Base-by-base conservation (phyloP, 345 rosid genomes). In the Rubroshorea leprosula region DNA sequence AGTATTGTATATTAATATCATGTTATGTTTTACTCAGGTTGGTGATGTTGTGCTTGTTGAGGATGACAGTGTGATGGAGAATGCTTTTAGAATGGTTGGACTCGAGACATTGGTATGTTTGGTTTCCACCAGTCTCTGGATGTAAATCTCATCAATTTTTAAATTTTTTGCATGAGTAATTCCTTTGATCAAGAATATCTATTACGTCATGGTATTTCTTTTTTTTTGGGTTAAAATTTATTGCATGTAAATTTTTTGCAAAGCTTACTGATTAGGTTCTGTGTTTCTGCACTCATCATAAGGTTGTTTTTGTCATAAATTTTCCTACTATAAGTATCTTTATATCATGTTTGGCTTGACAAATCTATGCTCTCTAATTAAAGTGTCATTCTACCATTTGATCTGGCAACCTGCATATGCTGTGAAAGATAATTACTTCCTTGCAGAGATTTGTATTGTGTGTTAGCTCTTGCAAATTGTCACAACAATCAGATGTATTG, bases 21-120 rank as follows among this genome's bases (percentile, higher is more conserved):
- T 12, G 20, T 26, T 46, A 1, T 14, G 13, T 0, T 22, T 24
- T 39, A 39, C 61, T 66, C 74, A 88, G 96, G 87, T 92, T 31
- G 98, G 95, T 68, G 95, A 86, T 76, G 90, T 92, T 31, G 78
- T 88, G 59, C 93, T 92, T 58, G 87, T 92, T 29, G 66, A 81
- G 69, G 74, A 83, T 61, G 93, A 86, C 62, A 65, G 57, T 56
- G 87, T 81, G 17, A 46, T 74, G 70, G 95, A 84, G 48, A 76
- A 55, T 71, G 87, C 78, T 24, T 67, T 82, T 60, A 84, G 71
- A 59, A 88, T 83, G 89, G 57, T 73, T 69, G 76, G 87, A 71
- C 95, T 88, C 67, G 95, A 88, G 46, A 84, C 93, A 24, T 64
- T 88, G 96, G 96, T 92, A 81, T 57, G 75, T 49, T 31, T 52